These are phyloP conservation scores for Vicia villosa DNA, from an alignment of 306 rosid genomes.

Conservation along the genomic window DNA sequence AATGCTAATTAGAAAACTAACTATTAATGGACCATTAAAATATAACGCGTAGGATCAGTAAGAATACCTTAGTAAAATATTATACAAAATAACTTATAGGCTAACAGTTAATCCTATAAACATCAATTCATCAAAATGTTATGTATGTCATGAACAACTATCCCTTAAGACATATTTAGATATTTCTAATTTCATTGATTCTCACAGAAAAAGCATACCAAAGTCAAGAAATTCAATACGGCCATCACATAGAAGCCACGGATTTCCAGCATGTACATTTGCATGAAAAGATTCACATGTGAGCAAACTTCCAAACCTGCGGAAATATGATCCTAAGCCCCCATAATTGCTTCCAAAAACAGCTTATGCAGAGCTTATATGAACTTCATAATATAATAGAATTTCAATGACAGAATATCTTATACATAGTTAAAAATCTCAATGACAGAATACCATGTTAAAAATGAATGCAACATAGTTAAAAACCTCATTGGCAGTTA, in stretches of 20 bases:
- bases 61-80: no score
- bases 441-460: no score
- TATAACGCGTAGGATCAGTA: no score
- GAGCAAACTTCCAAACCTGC: conserved; percentile 99
- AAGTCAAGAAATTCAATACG: conserved; percentile 99
- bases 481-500: conserved; percentile 6
- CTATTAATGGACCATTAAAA: no score
- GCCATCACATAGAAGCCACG: conserved; percentile 93
- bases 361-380: neutral
- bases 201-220: conserved; percentile 62
- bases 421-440: no score
- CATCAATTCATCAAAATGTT: no score
- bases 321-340: conserved; percentile 25
- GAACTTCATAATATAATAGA: neutral
- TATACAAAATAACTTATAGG: no score
- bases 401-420: neutral
- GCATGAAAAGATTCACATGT: conserved; percentile 98
- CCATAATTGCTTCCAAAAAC: neutral
- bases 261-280: conserved; percentile 95
- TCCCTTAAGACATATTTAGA: no score
- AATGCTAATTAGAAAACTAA: no score
- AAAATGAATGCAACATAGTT: conserved; percentile 20
- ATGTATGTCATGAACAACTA: no score
- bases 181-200: no score
- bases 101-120: no score